Conservation (phyloP, 176 grass and related monocot species). For the Rhynchospora pubera region DNA sequence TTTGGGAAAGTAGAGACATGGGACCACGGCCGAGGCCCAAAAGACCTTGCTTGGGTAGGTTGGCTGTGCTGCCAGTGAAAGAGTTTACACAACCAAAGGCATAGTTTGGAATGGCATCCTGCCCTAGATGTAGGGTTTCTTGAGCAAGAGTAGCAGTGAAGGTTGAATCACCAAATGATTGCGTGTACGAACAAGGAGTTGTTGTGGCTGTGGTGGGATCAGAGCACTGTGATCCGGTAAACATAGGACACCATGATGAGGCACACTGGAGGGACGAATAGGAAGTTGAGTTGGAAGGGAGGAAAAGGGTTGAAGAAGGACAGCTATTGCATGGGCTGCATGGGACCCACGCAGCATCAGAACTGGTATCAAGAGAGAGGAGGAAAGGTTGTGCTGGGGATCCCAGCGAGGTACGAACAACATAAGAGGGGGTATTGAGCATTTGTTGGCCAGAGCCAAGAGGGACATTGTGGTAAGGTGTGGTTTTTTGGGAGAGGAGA, state of each 20-base stretch:
- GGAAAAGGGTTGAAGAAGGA: conserved; percentile 43
- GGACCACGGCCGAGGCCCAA: conserved; percentile 62
- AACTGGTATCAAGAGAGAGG: conserved; percentile 85
- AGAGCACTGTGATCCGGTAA: conserved; percentile 55
- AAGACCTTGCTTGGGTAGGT: conserved; percentile 71
- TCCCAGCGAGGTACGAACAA: conserved; percentile 61
- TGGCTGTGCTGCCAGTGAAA: conserved; percentile 43
- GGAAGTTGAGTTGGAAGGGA: conserved; percentile 68
- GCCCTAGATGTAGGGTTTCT: conserved; percentile 52
- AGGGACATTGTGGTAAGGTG: conserved; percentile 45
- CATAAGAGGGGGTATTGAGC: conserved; percentile 63
- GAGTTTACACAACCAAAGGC: conserved; percentile 75
- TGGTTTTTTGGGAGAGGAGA: conserved; percentile 48
- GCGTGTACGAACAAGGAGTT: conserved; percentile 53
- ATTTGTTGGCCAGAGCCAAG: conserved; percentile 74
- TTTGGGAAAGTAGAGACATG: conserved; percentile 65
- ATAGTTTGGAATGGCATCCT: conserved; percentile 49
- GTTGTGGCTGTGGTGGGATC: conserved; percentile 7
- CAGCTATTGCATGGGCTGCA: conserved; percentile 78
- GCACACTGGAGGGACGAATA: conserved; percentile 60
- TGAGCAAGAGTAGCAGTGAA: conserved; percentile 62
- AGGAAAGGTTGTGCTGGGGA: conserved; percentile 56
- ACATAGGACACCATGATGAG: conserved; percentile 61
- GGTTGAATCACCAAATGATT: conserved; percentile 60
- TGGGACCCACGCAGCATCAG: conserved; percentile 79